phyloP scores from a whole-genome alignment of 2,329 filamentous ascomycete genomes.

The Alternaria infectoria region DNA sequence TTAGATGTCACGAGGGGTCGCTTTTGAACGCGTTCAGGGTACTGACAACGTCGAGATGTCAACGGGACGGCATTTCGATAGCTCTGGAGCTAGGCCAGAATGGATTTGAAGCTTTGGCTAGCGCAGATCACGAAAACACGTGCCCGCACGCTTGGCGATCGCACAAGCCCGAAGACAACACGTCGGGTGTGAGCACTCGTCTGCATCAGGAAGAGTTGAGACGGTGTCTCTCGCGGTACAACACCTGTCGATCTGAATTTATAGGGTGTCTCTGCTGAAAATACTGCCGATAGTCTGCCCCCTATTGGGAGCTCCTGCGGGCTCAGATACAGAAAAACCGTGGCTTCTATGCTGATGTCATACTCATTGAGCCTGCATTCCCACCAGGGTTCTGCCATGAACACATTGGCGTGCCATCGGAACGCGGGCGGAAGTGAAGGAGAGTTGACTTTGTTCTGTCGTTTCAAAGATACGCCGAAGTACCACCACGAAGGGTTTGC shows the following conservation, averaged over 20 bases:
- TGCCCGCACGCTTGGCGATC: background rate
- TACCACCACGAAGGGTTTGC: constrained; percentile 1
- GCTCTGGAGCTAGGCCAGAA: background rate
- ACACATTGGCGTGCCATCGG: background rate
- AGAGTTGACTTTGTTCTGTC: background rate
- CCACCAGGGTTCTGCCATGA: background rate
- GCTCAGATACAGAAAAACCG: background rate
- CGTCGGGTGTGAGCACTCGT: background rate
- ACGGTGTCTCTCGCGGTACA: background rate
- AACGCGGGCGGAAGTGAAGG: background rate
- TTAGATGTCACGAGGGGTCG: background rate
- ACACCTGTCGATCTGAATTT: constrained; percentile 1
- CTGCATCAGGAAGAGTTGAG: background rate
- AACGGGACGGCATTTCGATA: background rate
- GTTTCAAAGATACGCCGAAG: background rate
- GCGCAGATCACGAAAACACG: constrained; percentile 7
- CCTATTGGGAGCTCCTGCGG: background rate
- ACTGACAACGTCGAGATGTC: background rate
- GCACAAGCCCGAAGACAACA: background rate
- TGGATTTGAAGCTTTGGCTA: background rate
- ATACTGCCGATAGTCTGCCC: background rate
- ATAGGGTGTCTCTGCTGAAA: background rate
- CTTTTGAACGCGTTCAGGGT: background rate
- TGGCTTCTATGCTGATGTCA: background rate
- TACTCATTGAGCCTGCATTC: background rate